phyloP scores from a whole-genome alignment of 225 moss, liverwort and hornwort genomes.

The Bryoerythrophyllum caledonicum region DNA sequence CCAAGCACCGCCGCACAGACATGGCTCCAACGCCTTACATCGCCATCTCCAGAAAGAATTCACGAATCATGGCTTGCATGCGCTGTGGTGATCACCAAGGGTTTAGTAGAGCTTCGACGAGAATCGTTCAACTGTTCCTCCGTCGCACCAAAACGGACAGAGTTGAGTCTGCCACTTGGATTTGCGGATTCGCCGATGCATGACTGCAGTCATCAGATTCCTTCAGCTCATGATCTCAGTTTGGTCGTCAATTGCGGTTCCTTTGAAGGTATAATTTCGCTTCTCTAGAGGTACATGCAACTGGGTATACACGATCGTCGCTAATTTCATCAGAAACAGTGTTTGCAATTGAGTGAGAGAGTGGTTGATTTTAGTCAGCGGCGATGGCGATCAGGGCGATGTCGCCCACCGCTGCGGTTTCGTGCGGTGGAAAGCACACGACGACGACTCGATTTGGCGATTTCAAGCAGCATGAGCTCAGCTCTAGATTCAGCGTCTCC shows the following conservation, averaged over 20 bases:
- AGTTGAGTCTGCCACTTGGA: not conserved
- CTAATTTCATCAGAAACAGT: not conserved
- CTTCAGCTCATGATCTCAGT: too few relatives aligned
- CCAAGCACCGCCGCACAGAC: constrained; percentile 33
- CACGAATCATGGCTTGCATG: not conserved
- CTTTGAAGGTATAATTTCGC: not conserved
- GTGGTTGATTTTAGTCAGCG: not conserved
- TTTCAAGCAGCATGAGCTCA: constrained; percentile 29
- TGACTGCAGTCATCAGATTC: too few relatives aligned
- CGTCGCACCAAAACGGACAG: not conserved
- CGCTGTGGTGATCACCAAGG: not conserved
- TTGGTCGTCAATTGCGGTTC: not conserved
- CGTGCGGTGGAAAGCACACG: constrained; percentile 9
- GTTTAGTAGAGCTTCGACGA: constrained; percentile 14
- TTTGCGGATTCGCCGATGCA: too few relatives aligned
- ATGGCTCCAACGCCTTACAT: constrained; percentile 15
- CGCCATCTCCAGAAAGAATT: not conserved
- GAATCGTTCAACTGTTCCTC: not conserved
- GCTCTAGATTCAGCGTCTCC: too few relatives aligned
- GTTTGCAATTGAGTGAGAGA: not conserved
- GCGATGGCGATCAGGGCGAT: constrained; percentile 49
- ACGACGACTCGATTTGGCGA: not conserved
- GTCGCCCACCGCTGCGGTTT: constrained; percentile 7
- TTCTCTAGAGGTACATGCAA: not conserved
- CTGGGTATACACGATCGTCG: not conserved